phyloP scores from a whole-genome alignment of 2,329 filamentous ascomycete genomes.

The Aureobasidium sp. region DNA sequence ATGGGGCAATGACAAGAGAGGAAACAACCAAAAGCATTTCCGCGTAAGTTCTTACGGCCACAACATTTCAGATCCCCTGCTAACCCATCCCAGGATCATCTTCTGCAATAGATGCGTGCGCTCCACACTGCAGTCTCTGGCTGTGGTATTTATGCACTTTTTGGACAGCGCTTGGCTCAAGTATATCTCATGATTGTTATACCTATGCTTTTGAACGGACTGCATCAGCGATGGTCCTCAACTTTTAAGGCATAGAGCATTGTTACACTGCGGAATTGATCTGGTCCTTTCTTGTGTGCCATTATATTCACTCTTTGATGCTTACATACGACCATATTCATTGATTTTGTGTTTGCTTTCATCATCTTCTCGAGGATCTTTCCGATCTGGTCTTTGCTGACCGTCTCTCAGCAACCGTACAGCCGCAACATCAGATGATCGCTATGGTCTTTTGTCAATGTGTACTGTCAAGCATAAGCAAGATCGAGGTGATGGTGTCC shows the following conservation, averaged over 20 bases:
- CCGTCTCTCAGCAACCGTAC: neutral
- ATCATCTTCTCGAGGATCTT: neutral
- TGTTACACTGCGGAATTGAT: neutral
- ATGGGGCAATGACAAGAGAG: constrained; percentile 63
- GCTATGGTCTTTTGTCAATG: neutral
- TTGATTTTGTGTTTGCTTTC: neutral
- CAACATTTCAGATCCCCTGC: neutral
- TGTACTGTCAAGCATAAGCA: neutral
- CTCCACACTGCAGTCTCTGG: neutral
- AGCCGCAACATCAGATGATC: neutral
- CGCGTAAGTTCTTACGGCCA: constrained; percentile 41
- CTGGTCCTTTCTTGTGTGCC: neutral
- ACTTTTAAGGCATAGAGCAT: neutral
- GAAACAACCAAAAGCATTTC: constrained; percentile 73
- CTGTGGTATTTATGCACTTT: neutral
- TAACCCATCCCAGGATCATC: constrained; percentile 36
- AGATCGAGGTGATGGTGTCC: neutral
- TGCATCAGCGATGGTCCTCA: neutral
- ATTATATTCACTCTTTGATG: neutral
- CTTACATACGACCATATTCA: neutral
- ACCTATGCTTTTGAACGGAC: neutral
- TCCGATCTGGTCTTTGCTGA: neutral
- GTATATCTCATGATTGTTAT: constrained; percentile 8
- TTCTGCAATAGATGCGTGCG: constrained; percentile 29
- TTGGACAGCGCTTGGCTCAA: neutral